These are phyloP conservation scores for Papiliotrema terrestris DNA, from an alignment of 1,284 basidiomycete genomes.

Conservation along the genomic window DNA sequence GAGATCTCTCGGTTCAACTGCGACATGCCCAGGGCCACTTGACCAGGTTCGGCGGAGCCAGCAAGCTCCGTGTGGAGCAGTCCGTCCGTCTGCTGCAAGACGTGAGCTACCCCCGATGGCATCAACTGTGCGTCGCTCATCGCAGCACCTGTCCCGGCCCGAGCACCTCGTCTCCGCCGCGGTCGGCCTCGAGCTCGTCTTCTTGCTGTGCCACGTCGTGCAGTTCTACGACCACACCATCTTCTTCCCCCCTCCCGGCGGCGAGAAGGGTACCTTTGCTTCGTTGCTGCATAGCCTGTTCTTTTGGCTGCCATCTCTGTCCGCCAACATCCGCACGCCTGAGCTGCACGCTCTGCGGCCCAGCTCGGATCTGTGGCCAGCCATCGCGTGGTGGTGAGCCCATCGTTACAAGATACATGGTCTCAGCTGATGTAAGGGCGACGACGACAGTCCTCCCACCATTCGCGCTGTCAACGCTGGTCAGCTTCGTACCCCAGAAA, in stretches of 20 bases:
- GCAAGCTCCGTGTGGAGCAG: constrained; percentile 11
- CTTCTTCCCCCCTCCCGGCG: constrained; percentile 34
- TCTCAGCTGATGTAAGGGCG: constrained; percentile 23
- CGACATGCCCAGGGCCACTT: constrained; percentile 7
- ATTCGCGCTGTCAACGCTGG: constrained; percentile 34
- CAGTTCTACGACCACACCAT: constrained; percentile 39
- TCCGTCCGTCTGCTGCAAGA: constrained; percentile 23
- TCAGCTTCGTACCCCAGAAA: constrained; percentile 41
- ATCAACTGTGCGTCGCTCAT: background rate
- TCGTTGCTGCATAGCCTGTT: constrained; percentile 33
- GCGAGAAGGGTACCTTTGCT: constrained; percentile 26
- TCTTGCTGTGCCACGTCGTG: constrained; percentile 34
- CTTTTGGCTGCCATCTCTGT: constrained; percentile 40
- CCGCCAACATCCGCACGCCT: constrained; percentile 29
- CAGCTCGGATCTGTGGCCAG: constrained; percentile 30
- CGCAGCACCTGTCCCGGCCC: constrained; percentile 35
- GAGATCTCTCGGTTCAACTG: constrained; percentile 10
- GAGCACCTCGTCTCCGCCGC: constrained; percentile 27
- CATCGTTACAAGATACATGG: background rate
- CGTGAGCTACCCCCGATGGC: too few species aligned
- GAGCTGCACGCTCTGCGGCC: constrained; percentile 23
- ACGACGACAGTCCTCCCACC: constrained; percentile 42
- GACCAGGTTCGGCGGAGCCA: constrained; percentile 8
- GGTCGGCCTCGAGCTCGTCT: constrained; percentile 29
- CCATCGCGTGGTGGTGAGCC: constrained; percentile 44